Base-by-base conservation (phyloP, 176 grass and related monocot species). In the Pontederia paniculata region DNA sequence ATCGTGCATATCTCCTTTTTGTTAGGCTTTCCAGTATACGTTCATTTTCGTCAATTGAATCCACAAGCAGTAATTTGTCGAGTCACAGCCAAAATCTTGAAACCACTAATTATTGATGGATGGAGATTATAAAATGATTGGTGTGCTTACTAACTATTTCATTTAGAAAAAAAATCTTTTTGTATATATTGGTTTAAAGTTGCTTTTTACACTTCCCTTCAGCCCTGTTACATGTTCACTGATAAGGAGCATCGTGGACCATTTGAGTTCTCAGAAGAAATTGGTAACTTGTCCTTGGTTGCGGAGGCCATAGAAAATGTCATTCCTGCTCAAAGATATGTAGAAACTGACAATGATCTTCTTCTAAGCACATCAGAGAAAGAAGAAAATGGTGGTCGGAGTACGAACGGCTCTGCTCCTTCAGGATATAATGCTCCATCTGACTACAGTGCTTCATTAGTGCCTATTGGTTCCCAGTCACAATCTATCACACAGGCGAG, bases 151-250 rank as follows among this genome's bases (percentile, higher is more conserved):
- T 31, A 31, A 5, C 3, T 31, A 31, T 31, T 31, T 31, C 25
- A 31, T 31, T 2, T 31, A 31, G 25, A 5, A 5, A 31, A n/a
- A n/a, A n/a, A n/a, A n/a, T n/a, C n/a, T n/a, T n/a, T n/a, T n/a
- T n/a, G n/a, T n/a, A n/a, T n/a, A n/a, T 31, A 31, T 31, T 5
- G 25, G 25, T 31, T 5, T 31, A 31, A 31, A 31, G 1, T 31
- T 31, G 25, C 1, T 31, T 31, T 31, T 31, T 31, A 2, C 5
- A 1, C 1, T 5, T 31, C 5, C 5, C 25, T 5, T 31, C 77
- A 97, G 86, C 94, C 94, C 10, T 91, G 87, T 44, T 99, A 99
- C 73, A 80, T 93, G 87, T 99, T 99, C 69, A 99, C 87, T 16
- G 94, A 99, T 43, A 88, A 88, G 78, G 87, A 93, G 64, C 94